Percentiles rank a stretch among this genome's conserved stretches.
Conservation (phyloP, 2,329 filamentous ascomycete species). For the Lizonia empirigonia region DNA sequence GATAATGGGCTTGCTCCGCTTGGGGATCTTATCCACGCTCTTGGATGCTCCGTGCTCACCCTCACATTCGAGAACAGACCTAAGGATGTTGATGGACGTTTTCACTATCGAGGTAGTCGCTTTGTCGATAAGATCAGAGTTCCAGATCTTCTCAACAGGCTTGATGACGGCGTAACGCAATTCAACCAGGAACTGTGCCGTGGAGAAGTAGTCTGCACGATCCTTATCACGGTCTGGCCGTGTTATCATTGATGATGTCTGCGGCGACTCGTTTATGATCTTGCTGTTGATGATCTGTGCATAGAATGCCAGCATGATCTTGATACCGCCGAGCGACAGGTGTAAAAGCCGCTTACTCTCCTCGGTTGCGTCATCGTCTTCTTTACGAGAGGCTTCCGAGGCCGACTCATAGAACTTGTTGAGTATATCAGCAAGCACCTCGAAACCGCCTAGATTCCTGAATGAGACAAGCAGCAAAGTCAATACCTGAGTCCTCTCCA, state of each 20-base stretch:
- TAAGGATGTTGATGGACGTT: slow-evolving; percentile 81
- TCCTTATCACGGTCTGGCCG: slow-evolving; percentile 60
- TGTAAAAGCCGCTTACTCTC: slow-evolving; percentile 44
- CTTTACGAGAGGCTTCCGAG: slow-evolving; percentile 53
- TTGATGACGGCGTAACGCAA: slow-evolving; percentile 80
- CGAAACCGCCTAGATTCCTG: slow-evolving; percentile 78
- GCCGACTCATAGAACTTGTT: slow-evolving; percentile 68
- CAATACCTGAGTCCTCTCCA: slow-evolving; percentile 50
- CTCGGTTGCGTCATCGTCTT: slow-evolving; percentile 54
- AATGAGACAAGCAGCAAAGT: slow-evolving; percentile 86
- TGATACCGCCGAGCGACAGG: slow-evolving; percentile 67
- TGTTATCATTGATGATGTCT: slow-evolving; percentile 62
- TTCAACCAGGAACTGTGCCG: slow-evolving; percentile 83
- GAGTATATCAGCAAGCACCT: slow-evolving; percentile 73
- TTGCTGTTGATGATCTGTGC: slow-evolving; percentile 76
- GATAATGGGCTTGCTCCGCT: slow-evolving; percentile 52
- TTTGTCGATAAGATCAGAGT: slow-evolving; percentile 81
- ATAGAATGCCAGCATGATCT: slow-evolving; percentile 85
- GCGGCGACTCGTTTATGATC: slow-evolving; percentile 76
- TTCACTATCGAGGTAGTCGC: slow-evolving; percentile 77
- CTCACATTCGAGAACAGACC: slow-evolving; percentile 77
- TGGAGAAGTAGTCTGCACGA: slow-evolving; percentile 65
- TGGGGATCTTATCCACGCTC: slow-evolving; percentile 64
- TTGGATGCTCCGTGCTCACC: slow-evolving; percentile 70
- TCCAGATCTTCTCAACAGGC: slow-evolving; percentile 79